Conservation (phyloP, 2,329 filamentous ascomycete genomes). For the Dactylellina parvicollis region DNA sequence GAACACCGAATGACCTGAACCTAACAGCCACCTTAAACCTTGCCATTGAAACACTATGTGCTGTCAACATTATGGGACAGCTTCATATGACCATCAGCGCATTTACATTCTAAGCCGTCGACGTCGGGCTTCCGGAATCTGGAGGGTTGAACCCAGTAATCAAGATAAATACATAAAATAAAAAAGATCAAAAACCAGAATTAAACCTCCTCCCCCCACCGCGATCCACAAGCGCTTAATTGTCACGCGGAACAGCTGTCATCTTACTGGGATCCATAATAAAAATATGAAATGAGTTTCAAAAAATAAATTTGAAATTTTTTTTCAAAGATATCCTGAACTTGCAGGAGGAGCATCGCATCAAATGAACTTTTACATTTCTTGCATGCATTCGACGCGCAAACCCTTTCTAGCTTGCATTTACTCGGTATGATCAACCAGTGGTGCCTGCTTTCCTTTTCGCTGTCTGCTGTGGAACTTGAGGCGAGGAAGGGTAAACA, state of each 20-base stretch:
- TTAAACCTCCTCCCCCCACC: background rate
- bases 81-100: slow-evolving; percentile 43
- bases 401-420: slow-evolving; percentile 33
- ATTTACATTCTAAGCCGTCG: slow-evolving; percentile 19
- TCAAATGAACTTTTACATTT: slow-evolving; percentile 52
- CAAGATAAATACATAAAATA: too few species aligned
- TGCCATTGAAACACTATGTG: slow-evolving; percentile 13
- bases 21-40: background rate
- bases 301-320: slow-evolving; percentile 4
- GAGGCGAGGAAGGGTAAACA: background rate
- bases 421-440: slow-evolving; percentile 25
- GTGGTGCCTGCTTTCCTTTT: slow-evolving; percentile 41
- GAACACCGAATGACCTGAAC: slow-evolving; percentile 34
- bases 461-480: slow-evolving; percentile 39
- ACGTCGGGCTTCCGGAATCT: background rate
- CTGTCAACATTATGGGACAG: slow-evolving; percentile 15
- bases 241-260: slow-evolving; percentile 9
- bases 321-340: slow-evolving; percentile 1
- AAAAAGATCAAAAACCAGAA: too few species aligned
- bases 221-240: background rate
- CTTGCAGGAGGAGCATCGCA: slow-evolving; percentile 53
- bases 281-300: slow-evolving; percentile 1
- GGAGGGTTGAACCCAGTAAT: background rate
- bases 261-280: background rate
- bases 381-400: slow-evolving; percentile 32